phyloP scores from a whole-genome alignment of 352 stramenopile genomes.

The Globisporangium spiculum region DNA sequence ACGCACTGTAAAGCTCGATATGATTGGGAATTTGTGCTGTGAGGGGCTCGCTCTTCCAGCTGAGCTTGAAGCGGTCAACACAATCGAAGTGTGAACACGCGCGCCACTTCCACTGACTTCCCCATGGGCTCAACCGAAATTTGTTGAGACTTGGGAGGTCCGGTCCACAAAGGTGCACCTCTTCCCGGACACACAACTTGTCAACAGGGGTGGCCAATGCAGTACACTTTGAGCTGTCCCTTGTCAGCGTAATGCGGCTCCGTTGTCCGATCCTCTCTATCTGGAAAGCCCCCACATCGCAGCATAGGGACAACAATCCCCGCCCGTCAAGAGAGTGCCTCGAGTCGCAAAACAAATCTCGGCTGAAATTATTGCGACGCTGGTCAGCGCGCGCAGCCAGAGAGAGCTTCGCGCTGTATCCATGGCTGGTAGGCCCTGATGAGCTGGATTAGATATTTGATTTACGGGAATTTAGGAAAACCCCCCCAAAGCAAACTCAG shows the following conservation, averaged over 20 bases:
- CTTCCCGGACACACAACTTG: not conserved
- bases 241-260: not conserved
- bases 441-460: not conserved
- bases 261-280: too few relatives aligned
- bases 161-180: not conserved
- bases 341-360: not conserved
- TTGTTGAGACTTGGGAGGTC: not conserved
- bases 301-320: not conserved
- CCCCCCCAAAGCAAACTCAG: not conserved
- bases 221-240: not conserved
- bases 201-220: too few relatives aligned
- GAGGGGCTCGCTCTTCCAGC: too few relatives aligned
- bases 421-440: not conserved
- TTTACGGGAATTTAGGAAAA: not conserved
- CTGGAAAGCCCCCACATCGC: too few relatives aligned
- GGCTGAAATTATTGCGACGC: too few relatives aligned
- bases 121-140: not conserved
- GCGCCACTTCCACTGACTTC: not conserved
- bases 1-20: not conserved
- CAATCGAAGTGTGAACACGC: not conserved
- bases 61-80: not conserved
- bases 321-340: not conserved
- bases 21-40: not conserved
- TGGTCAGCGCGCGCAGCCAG: not conserved
- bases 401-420: not conserved